These are phyloP conservation scores for Nigrograna mackinnonii DNA, from an alignment of 2,329 filamentous ascomycete genomes.

Conservation along the genomic window DNA sequence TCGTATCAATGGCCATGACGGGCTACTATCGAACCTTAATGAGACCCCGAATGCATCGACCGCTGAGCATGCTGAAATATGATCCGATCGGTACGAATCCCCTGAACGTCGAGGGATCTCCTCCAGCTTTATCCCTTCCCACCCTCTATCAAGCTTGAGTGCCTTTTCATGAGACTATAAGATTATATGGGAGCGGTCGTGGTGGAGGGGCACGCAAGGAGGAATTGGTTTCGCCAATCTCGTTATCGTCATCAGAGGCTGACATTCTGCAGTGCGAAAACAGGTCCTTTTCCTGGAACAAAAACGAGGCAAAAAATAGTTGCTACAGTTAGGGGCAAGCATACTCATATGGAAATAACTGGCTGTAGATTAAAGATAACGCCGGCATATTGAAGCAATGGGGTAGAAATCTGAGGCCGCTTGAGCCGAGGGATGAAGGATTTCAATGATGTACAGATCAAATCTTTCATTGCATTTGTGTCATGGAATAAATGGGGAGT, in stretches of 20 bases:
- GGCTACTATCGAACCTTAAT: constrained; percentile 94
- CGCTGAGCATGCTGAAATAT: constrained; percentile 98
- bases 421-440: no score
- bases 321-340: no score
- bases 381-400: no score
- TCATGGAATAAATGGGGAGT: no score
- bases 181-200: not conserved
- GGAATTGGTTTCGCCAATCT: not conserved
- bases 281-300: constrained; percentile 95
- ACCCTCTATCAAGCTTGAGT: not conserved
- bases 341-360: no score
- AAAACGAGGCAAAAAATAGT: constrained; percentile 72
- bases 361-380: no score
- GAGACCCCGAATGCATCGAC: constrained; percentile 77
- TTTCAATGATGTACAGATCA: no score
- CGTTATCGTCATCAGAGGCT: no score
- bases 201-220: not conserved
- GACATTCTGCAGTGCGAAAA: constrained; percentile 71
- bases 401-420: no score
- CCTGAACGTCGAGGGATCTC: not conserved
- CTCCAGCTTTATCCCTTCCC: not conserved
- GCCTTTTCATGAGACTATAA: not conserved
- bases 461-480: no score
- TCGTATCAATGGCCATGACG: constrained; percentile 98
- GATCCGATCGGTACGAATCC: constrained; percentile 81